phyloP scores from a whole-genome alignment of 169 alveolate genomes.

The Cryptosporidium parvum region DNA sequence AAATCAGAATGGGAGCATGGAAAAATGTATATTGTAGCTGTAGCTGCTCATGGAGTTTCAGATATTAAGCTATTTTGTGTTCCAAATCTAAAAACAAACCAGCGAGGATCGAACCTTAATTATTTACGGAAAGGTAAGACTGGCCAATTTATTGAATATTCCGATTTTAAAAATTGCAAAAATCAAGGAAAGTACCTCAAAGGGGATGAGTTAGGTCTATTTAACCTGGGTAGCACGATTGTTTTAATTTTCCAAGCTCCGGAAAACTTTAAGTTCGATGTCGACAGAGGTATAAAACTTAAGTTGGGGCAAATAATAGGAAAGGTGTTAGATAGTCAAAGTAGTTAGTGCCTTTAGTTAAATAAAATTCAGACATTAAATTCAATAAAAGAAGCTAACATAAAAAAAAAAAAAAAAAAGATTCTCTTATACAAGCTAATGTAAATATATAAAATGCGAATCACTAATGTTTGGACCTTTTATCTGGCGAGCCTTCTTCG shows the following conservation, averaged over 20 bases:
- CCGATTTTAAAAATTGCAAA: slow-evolving; percentile 46
- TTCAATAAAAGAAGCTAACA: neutral
- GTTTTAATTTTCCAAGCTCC: slow-evolving; percentile 88
- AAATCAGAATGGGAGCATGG: slow-evolving; percentile 89
- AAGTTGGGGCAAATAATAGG: slow-evolving; percentile 77
- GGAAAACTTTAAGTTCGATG: slow-evolving; percentile 79
- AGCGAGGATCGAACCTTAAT: slow-evolving; percentile 73
- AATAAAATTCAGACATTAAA: neutral
- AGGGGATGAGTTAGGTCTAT: slow-evolving; percentile 90
- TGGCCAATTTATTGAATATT: slow-evolving; percentile 47
- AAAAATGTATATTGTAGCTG: slow-evolving; percentile 83
- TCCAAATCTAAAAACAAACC: slow-evolving; percentile 82
- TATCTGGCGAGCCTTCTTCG: slow-evolving; percentile 38
- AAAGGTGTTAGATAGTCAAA: neutral
- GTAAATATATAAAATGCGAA: slow-evolving; percentile 1
- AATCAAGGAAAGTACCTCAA: slow-evolving; percentile 77
- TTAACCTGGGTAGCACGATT: slow-evolving; percentile 89
- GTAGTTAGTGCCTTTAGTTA: neutral
- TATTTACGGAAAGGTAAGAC: slow-evolving; percentile 64
- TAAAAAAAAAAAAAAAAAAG: no score
- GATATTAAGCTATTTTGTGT: slow-evolving; percentile 84
- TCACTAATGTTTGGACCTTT: slow-evolving; percentile 24
- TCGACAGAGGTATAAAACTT: slow-evolving; percentile 82
- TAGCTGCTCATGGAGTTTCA: slow-evolving; percentile 93
- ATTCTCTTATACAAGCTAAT: neutral